Conservation (phyloP, 345 rosid genomes). For the Adansonia digitata region DNA sequence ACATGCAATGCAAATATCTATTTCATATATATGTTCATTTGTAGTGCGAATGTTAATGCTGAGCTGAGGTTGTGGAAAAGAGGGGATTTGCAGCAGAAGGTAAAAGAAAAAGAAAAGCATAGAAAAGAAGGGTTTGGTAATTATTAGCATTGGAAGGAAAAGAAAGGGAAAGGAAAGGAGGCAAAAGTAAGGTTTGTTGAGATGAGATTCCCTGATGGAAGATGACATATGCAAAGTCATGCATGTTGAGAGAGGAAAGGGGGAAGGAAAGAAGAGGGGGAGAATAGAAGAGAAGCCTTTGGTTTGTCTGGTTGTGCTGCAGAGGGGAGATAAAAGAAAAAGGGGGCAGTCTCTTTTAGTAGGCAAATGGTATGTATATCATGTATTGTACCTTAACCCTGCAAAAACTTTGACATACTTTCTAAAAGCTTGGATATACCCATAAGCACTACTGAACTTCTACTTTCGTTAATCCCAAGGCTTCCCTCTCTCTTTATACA, state of each 20-base stretch:
- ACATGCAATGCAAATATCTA: constrained; percentile 2
- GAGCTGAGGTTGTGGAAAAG: constrained; percentile 8
- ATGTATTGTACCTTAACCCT: constrained; percentile 31
- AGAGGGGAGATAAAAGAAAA: constrained; percentile 19
- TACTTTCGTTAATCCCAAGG: constrained; percentile 46
- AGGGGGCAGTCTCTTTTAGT: constrained; percentile 34
- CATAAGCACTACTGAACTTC: constrained; percentile 20
- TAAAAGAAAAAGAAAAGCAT: constrained; percentile 13
- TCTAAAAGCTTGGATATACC: constrained; percentile 56
- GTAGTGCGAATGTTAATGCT: neutral
- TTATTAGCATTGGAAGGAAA: constrained; percentile 33
- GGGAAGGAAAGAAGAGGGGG: neutral
- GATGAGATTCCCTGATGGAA: constrained; percentile 46
- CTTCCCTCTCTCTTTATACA: neutral
- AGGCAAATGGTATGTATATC: constrained; percentile 48
- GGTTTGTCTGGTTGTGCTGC: constrained; percentile 40
- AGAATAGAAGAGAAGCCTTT: constrained; percentile 44
- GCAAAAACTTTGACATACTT: constrained; percentile 39
- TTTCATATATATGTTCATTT: neutral
- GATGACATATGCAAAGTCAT: constrained; percentile 37
- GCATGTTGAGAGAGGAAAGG: constrained; percentile 8
- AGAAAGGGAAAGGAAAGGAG: constrained; percentile 19
- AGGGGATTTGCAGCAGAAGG: constrained; percentile 31
- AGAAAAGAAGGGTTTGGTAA: constrained; percentile 35
- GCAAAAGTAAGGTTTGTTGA: constrained; percentile 37